Evolutionary conservation across 176 grass and related monocot species (phyloP).

Genomic region (Eremochloa ophiuroides): DNA sequence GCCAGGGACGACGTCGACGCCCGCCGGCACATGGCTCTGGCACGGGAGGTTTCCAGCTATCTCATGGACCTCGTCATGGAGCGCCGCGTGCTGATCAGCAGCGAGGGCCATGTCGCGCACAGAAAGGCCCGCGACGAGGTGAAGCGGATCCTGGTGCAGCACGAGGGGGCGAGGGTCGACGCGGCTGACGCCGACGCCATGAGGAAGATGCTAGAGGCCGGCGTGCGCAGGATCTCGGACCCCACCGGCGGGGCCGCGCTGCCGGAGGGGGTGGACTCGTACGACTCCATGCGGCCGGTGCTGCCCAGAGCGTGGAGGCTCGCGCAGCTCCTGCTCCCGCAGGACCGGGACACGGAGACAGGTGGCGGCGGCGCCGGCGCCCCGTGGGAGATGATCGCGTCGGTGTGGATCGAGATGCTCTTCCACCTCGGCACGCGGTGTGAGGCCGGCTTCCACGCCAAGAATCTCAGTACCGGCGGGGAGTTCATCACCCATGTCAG

Average conservation of each 20-base stretch:
- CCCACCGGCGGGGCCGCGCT: neutral
- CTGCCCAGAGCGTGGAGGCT: slow-evolving; percentile 10
- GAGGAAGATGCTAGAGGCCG: neutral
- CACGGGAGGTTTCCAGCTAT: no score
- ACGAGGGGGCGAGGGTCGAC: neutral
- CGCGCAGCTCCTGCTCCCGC: neutral
- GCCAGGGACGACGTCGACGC: no score
- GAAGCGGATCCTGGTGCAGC: neutral
- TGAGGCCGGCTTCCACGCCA: neutral
- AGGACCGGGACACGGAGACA: neutral
- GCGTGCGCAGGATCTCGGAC: neutral
- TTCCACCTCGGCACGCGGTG: neutral
- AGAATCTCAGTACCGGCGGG: neutral
- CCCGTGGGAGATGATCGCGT: neutral
- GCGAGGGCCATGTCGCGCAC: slow-evolving; percentile 8
- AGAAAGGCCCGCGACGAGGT: neutral
- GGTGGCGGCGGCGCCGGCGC: no score
- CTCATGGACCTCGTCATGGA: neutral
- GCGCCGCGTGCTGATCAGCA: slow-evolving; percentile 9
- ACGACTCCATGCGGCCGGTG: neutral
- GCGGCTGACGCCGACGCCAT: neutral
- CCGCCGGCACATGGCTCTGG: no score
- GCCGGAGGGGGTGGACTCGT: neutral
- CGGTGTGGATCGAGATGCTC: slow-evolving; percentile 11
- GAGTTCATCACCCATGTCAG: slow-evolving; percentile 33